These are phyloP conservation scores for Colletotrichum godetiae DNA, from an alignment of 2,329 filamentous ascomycete genomes.

Conservation along the genomic window DNA sequence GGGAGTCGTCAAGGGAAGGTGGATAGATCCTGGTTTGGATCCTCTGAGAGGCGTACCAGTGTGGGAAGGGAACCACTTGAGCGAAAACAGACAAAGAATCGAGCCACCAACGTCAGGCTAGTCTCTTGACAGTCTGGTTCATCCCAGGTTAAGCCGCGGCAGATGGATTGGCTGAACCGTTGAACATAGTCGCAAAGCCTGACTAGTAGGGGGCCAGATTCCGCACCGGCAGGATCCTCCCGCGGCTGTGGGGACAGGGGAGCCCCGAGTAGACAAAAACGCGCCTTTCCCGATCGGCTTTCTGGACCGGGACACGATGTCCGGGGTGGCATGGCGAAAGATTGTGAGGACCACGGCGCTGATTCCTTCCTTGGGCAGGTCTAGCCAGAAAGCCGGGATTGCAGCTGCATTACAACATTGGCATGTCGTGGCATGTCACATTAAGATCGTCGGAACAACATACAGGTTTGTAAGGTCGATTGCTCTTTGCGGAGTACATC, in stretches of 20 bases:
- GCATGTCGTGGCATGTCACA: slow-evolving; percentile 23
- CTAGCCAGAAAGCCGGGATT: slow-evolving; percentile 20
- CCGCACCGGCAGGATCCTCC: slow-evolving; percentile 25
- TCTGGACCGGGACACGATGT: not conserved
- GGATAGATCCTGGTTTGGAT: not conserved
- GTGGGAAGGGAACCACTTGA: not conserved
- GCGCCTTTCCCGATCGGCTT: slow-evolving; percentile 23
- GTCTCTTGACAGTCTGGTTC: not conserved
- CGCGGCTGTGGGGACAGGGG: slow-evolving; percentile 18
- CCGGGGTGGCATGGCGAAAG: slow-evolving; percentile 11
- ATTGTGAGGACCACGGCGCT: slow-evolving; percentile 4
- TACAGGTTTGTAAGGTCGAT: slow-evolving; percentile 13
- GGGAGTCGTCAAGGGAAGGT: slow-evolving; percentile 28
- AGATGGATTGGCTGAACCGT: not conserved
- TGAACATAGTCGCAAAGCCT: not conserved
- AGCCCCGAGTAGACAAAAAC: not conserved
- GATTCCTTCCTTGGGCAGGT: slow-evolving; percentile 30
- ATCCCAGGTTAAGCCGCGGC: not conserved
- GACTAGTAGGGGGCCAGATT: slow-evolving; percentile 12
- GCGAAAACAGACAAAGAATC: slow-evolving; percentile 5
- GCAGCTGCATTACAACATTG: slow-evolving; percentile 20
- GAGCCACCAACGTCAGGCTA: slow-evolving; percentile 15
- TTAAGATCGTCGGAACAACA: slow-evolving; percentile 20
- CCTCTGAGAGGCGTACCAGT: not conserved
- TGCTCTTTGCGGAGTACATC: slow-evolving; percentile 25